Conservation (phyloP, 495 filamentous ascomycete species). For the Thozetella sp. region DNA sequence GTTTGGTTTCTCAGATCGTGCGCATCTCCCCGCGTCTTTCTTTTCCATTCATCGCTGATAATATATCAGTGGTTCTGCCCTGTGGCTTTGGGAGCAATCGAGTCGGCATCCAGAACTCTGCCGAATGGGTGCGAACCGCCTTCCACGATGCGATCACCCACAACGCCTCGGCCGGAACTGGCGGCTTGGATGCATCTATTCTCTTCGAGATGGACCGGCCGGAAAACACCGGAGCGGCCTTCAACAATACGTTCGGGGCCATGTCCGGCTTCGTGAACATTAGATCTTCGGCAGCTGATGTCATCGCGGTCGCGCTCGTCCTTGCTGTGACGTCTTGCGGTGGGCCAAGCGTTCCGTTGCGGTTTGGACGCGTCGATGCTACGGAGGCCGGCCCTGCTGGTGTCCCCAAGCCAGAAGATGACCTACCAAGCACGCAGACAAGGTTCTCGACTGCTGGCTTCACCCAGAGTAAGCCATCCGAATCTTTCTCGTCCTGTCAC, state of each 20-base stretch:
- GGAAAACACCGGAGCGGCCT: slow-evolving; percentile 35
- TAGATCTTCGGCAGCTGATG: slow-evolving; percentile 4
- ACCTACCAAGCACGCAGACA: neutral
- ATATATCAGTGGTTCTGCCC: neutral
- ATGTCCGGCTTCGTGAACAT: slow-evolving; percentile 4
- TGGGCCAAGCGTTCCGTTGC: slow-evolving; percentile 29
- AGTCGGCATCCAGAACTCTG: slow-evolving; percentile 22
- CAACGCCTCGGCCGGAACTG: slow-evolving; percentile 17
- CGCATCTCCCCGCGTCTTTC: neutral
- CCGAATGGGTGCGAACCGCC: slow-evolving; percentile 44
- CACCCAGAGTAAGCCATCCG: slow-evolving; percentile 2
- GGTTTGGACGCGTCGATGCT: slow-evolving; percentile 41
- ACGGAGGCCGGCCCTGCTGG: slow-evolving; percentile 36
- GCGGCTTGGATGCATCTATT: slow-evolving; percentile 32
- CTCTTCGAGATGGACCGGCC: slow-evolving; percentile 22
- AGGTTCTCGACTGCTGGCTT: slow-evolving; percentile 21
- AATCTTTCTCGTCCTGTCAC: too few species aligned
- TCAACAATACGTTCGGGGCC: slow-evolving; percentile 32
- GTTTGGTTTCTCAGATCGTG: neutral
- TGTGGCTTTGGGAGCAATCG: neutral
- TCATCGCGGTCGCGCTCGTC: slow-evolving; percentile 1
- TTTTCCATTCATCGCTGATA: neutral
- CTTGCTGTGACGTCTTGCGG: neutral
- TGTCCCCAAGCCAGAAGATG: slow-evolving; percentile 32
- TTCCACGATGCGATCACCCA: slow-evolving; percentile 34